These are phyloP conservation scores for Wickerhamiella spandovensis DNA, from an alignment of 805 yeast genomes.

Conservation along the genomic window DNA sequence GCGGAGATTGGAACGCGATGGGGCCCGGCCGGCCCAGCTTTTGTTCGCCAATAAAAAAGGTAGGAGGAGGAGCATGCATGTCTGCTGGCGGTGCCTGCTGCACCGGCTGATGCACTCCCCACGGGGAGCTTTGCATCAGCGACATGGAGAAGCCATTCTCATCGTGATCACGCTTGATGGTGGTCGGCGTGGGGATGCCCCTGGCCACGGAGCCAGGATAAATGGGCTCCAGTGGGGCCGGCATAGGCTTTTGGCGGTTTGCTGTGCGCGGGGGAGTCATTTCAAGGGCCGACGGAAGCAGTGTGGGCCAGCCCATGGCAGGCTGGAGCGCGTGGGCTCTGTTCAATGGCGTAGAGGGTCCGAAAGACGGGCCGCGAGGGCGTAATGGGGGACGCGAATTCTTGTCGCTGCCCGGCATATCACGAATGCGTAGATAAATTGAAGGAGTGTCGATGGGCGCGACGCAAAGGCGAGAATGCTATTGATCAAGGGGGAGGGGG, in stretches of 20 bases:
- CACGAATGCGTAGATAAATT: background rate
- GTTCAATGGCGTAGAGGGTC: background rate
- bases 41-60: background rate
- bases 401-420: background rate
- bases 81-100: background rate
- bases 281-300: conserved; percentile 26
- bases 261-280: conserved; percentile 24
- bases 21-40: background rate
- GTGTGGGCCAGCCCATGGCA: conserved; percentile 4
- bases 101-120: background rate
- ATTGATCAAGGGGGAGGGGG: background rate
- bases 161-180: background rate
- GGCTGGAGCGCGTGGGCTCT: background rate
- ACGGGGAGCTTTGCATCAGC: background rate
- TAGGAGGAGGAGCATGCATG: background rate
- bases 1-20: background rate
- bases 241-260: conserved; percentile 4
- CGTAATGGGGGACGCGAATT: background rate
- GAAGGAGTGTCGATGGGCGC: background rate
- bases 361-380: background rate
- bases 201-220: background rate
- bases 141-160: background rate
- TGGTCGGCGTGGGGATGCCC: background rate
- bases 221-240: background rate
- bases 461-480: background rate